These are phyloP conservation scores for Neofusicoccum kwambonambiense DNA, from an alignment of 2,329 filamentous ascomycete genomes.

Conservation along the genomic window DNA sequence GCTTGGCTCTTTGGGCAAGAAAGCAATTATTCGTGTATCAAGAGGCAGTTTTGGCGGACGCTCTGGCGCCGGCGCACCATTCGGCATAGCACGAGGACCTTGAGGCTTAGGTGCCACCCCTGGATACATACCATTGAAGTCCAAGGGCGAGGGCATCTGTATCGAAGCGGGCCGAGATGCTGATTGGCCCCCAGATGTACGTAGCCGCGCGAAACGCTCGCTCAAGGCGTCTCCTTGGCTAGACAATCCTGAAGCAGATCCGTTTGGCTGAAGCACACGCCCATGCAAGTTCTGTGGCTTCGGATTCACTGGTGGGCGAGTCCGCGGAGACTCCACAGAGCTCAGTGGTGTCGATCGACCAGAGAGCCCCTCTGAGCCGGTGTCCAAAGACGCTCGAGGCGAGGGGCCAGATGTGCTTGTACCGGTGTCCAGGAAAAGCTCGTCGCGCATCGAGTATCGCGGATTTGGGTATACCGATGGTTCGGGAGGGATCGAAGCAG, in stretches of 20 bases:
- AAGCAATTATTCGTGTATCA: conserved; percentile 52
- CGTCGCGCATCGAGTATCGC: conserved; percentile 19
- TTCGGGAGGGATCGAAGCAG: not conserved
- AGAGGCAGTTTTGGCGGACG: conserved; percentile 49
- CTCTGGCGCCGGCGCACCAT: conserved; percentile 28
- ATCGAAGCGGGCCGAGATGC: conserved; percentile 26
- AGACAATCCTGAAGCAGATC: not conserved
- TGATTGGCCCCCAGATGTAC: not conserved
- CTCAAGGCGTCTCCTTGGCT: conserved; percentile 29
- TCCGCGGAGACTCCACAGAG: conserved; percentile 26
- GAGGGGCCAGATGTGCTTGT: conserved; percentile 21
- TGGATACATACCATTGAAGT: conserved; percentile 27
- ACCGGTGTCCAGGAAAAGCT: conserved; percentile 21
- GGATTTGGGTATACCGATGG: not conserved
- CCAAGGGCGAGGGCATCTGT: conserved; percentile 43
- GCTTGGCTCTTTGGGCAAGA: conserved; percentile 68
- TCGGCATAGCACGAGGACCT: conserved; percentile 43
- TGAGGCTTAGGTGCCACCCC: conserved; percentile 20
- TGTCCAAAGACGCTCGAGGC: conserved; percentile 20
- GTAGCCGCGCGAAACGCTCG: conserved; percentile 39
- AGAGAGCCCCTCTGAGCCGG: conserved; percentile 25
- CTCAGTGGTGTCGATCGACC: conserved; percentile 25
- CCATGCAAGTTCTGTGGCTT: conserved; percentile 65
- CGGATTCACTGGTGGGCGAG: conserved; percentile 50
- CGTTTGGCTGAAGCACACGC: not conserved